A percentile compares a stretch with the other conserved stretches of the same genome.
Evolutionary conservation across 768 basidiomycete genomes (phyloP).

Genomic region (Grammothele lineata): DNA sequence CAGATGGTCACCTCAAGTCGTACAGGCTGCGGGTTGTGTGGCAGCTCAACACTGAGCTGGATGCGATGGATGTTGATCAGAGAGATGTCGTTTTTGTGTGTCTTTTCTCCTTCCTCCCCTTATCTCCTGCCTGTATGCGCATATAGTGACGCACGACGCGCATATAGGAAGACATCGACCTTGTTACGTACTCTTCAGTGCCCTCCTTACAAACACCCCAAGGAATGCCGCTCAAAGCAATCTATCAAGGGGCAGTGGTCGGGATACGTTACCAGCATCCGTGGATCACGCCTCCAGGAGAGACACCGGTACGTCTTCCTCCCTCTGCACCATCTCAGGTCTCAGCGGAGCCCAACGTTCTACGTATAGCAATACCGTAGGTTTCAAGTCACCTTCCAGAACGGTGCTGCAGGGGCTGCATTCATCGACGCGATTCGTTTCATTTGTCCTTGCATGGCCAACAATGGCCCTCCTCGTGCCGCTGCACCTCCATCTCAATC

Average conservation of each 20-base stretch:
- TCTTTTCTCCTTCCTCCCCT: background rate
- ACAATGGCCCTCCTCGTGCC: constrained; percentile 34
- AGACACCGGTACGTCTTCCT: constrained; percentile 23
- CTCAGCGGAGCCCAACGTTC: too few relatives aligned
- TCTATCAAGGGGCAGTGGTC: constrained; percentile 68
- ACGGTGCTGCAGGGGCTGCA: constrained; percentile 42
- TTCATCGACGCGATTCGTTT: constrained; percentile 60
- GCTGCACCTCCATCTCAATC: too few relatives aligned
- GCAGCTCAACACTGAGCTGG: constrained; percentile 40
- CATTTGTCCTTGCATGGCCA: constrained; percentile 74
- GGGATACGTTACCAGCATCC: constrained; percentile 72
- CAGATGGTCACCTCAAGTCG: constrained; percentile 49
- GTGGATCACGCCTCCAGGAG: constrained; percentile 27
- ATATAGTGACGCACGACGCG: background rate
- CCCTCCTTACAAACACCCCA: constrained; percentile 36
- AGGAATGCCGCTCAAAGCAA: constrained; percentile 72
- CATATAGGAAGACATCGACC: constrained; percentile 70
- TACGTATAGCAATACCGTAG: constrained; percentile 61
- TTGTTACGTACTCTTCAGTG: constrained; percentile 60
- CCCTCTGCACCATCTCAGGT: too few relatives aligned
- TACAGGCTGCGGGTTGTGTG: constrained; percentile 64
- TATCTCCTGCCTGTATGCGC: background rate
- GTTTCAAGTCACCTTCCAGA: constrained; percentile 69
- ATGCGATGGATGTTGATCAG: constrained; percentile 37
- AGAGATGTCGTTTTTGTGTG: constrained; percentile 67